phyloP scores from a whole-genome alignment of 2,329 filamentous ascomycete species.

The Clonostachys rosea region DNA sequence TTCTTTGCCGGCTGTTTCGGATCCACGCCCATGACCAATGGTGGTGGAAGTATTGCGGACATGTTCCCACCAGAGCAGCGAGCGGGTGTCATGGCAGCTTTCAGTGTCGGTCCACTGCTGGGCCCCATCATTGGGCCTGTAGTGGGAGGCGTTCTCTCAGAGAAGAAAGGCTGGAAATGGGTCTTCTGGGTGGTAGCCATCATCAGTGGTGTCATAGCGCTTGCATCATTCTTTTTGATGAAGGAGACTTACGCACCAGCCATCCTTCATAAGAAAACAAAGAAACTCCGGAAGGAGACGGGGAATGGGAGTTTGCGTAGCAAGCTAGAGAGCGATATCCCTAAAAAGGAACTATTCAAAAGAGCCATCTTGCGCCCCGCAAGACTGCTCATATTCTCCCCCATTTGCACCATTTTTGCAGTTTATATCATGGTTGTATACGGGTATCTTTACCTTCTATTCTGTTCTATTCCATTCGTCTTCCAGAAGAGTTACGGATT shows the following conservation, averaged over 20 bases:
- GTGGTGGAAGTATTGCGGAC: constrained; percentile 61
- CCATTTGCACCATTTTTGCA: constrained; percentile 62
- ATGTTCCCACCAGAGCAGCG: constrained; percentile 55
- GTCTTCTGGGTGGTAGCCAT: constrained; percentile 23
- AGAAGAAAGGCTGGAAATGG: constrained; percentile 46
- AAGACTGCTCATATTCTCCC: constrained; percentile 53
- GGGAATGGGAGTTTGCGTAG: constrained; percentile 43
- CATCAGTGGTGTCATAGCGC: constrained; percentile 3
- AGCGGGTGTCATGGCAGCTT: constrained; percentile 60
- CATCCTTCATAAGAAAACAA: constrained; percentile 53
- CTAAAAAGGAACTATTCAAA: constrained; percentile 22
- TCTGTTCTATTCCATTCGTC: constrained; percentile 46
- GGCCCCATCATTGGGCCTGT: constrained; percentile 50
- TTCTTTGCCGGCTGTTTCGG: constrained; percentile 59
- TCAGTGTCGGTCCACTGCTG: constrained; percentile 57
- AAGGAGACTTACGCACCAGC: constrained; percentile 52
- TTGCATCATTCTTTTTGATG: constrained; percentile 31
- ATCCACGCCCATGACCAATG: constrained; percentile 60
- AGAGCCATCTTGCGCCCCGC: constrained; percentile 60
- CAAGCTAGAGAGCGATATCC: constrained; percentile 9
- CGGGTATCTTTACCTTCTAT: constrained; percentile 54
- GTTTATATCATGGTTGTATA: constrained; percentile 61
- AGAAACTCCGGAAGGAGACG: constrained; percentile 46
- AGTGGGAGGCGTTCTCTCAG: constrained; percentile 33
- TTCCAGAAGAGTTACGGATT: constrained; percentile 53